Conservation (phyloP, 1,284 basidiomycete species). For the Cutaneotrichosporon sp. region DNA sequence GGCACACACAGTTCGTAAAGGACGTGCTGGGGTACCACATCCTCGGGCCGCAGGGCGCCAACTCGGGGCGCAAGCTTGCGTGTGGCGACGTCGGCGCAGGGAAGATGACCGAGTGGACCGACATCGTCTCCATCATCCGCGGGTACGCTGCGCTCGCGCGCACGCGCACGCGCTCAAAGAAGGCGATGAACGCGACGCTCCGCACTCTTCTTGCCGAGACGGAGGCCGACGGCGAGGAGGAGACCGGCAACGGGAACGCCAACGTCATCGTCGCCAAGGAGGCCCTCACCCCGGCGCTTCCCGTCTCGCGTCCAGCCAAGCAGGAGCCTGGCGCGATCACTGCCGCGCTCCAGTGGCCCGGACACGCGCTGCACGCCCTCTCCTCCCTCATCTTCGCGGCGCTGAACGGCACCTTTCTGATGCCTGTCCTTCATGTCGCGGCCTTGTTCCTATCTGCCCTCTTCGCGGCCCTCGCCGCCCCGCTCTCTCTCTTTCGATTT, state of each 20-base stretch:
- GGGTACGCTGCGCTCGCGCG: constrained; percentile 26
- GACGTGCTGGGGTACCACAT: constrained; percentile 79
- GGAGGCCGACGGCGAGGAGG: background rate
- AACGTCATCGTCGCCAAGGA: background rate
- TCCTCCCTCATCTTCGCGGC: background rate
- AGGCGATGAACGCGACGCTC: constrained; percentile 6
- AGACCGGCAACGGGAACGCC: too few species aligned
- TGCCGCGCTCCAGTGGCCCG: background rate
- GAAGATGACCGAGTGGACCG: constrained; percentile 89
- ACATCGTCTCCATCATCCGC: constrained; percentile 47
- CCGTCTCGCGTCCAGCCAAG: background rate
- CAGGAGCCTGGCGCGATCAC: background rate
- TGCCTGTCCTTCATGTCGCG: constrained; percentile 1
- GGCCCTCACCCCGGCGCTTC: background rate
- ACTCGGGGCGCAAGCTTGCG: constrained; percentile 60
- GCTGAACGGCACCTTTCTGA: background rate
- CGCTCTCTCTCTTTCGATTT: constrained; percentile 4
- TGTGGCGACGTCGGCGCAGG: constrained; percentile 90
- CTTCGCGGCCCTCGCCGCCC: background rate
- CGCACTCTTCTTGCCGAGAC: constrained; percentile 3
- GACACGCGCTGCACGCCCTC: background rate
- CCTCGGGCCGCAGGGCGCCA: constrained; percentile 65
- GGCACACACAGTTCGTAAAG: constrained; percentile 71
- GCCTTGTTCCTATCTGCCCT: background rate
- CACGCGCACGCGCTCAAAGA: constrained; percentile 7